These are phyloP conservation scores for Bolboschoenus planiculmis DNA, from an alignment of 176 grass and related monocot species.

Conservation along the genomic window DNA sequence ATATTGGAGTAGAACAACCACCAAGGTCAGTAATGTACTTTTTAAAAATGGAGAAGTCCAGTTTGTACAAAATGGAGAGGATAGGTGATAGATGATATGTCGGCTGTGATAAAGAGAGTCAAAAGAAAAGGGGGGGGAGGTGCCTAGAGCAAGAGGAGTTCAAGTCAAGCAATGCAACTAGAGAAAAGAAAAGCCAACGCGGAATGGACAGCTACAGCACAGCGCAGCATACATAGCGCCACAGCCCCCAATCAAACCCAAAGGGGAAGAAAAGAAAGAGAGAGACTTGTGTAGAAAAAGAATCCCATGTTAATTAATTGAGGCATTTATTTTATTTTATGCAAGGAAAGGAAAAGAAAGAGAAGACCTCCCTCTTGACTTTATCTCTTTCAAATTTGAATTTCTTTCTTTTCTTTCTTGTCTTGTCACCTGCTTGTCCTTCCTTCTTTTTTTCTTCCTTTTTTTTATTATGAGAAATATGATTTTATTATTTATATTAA, in stretches of 20 bases:
- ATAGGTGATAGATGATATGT: not conserved
- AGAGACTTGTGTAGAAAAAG: slow-evolving; percentile 10
- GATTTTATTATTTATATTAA: too few species aligned
- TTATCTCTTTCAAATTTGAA: slow-evolving; percentile 10
- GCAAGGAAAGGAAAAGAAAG: not conserved
- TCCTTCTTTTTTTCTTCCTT: not conserved
- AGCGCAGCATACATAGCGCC: too few species aligned
- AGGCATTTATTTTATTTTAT: too few species aligned
- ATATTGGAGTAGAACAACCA: not conserved
- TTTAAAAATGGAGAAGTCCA: not conserved
- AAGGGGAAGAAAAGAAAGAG: not conserved
- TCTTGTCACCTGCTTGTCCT: slow-evolving; percentile 19
- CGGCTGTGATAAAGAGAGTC: slow-evolving; percentile 26
- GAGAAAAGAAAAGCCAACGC: slow-evolving; percentile 3
- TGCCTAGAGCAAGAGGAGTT: not conserved
- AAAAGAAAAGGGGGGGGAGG: not conserved
- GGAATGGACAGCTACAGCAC: slow-evolving; percentile 3
- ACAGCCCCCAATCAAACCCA: not conserved
- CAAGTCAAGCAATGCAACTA: slow-evolving; percentile 26
- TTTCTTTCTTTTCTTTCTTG: not conserved
- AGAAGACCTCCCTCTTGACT: slow-evolving; percentile 21
- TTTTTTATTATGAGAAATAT: too few species aligned
- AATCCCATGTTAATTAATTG: not conserved
- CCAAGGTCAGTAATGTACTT: not conserved
- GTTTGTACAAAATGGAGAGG: not conserved